Evolutionary conservation across 2,329 filamentous ascomycete genomes (phyloP).

Genomic region (Aspergillus ustus): DNA sequence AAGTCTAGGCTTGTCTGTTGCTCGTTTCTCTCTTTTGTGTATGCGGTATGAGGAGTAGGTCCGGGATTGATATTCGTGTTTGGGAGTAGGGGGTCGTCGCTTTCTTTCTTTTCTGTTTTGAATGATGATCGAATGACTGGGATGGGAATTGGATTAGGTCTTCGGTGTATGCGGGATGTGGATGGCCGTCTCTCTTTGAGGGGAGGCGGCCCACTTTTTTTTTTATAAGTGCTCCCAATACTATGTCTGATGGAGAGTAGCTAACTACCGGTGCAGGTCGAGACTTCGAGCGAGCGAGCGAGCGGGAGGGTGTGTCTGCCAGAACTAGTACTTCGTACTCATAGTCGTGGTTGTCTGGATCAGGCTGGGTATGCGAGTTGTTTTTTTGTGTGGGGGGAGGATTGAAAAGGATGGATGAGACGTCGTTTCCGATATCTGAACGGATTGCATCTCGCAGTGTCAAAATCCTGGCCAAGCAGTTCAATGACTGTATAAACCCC

Average conservation of each 20-base stretch:
- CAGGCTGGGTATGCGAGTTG: too few relatives aligned
- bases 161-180: conserved; percentile 9
- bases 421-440: too few relatives aligned
- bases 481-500: too few relatives aligned
- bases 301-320: too few relatives aligned
- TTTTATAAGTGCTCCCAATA: conserved; percentile 19
- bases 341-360: background rate
- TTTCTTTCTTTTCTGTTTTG: background rate
- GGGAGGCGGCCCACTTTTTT: conserved; percentile 18
- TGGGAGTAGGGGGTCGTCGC: background rate
- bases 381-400: too few relatives aligned
- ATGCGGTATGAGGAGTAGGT: background rate
- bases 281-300: background rate
- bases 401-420: too few relatives aligned
- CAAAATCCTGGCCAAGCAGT: too few relatives aligned
- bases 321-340: too few relatives aligned
- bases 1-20: conserved; percentile 23
- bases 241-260: background rate
- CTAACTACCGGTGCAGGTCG: conserved; percentile 16
- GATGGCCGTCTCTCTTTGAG: conserved; percentile 15
- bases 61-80: conserved; percentile 9
- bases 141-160: conserved; percentile 2
- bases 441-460: too few relatives aligned
- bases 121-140: background rate
- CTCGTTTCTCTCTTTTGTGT: conserved; percentile 7